A percentile compares a stretch with the other conserved stretches of the same genome.
Evolutionary conservation across 2,329 filamentous ascomycete species (phyloP).

Genomic region (Calonectria ilicicola): DNA sequence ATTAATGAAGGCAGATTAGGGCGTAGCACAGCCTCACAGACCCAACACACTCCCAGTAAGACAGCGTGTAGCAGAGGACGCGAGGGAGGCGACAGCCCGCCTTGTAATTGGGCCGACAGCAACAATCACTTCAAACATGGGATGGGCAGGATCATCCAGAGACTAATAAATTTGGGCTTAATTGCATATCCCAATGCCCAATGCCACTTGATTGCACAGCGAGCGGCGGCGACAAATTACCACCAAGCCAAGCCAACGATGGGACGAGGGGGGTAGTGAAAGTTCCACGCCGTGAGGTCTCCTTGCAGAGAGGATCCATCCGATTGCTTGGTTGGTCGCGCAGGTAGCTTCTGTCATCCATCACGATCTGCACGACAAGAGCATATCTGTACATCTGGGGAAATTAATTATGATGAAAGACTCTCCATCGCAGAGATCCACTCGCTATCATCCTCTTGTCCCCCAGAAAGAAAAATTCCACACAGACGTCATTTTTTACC

Average conservation of each 20-base stretch:
- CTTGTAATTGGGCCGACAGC: background rate
- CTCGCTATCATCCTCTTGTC: background rate
- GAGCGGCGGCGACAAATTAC: background rate
- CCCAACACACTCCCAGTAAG: background rate
- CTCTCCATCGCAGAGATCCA: background rate
- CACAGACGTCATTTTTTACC: background rate
- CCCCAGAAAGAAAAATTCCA: no score
- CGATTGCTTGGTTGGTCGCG: background rate
- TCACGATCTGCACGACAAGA: constrained; percentile 15
- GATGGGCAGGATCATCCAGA: background rate
- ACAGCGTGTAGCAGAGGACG: background rate
- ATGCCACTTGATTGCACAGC: background rate
- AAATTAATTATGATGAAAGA: constrained; percentile 16
- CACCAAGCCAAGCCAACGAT: background rate
- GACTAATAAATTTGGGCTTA: background rate
- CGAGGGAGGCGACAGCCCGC: background rate
- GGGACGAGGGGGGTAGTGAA: background rate
- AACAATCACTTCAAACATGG: background rate
- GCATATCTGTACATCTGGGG: constrained; percentile 14
- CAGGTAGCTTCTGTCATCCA: background rate
- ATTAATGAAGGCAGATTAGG: background rate
- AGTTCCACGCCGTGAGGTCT: background rate
- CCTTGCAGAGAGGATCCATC: background rate
- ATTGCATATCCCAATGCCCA: background rate
- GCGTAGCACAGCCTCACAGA: background rate